phyloP scores from a whole-genome alignment of 148 eudicot genomes.

The Rhododendron ovatum region DNA sequence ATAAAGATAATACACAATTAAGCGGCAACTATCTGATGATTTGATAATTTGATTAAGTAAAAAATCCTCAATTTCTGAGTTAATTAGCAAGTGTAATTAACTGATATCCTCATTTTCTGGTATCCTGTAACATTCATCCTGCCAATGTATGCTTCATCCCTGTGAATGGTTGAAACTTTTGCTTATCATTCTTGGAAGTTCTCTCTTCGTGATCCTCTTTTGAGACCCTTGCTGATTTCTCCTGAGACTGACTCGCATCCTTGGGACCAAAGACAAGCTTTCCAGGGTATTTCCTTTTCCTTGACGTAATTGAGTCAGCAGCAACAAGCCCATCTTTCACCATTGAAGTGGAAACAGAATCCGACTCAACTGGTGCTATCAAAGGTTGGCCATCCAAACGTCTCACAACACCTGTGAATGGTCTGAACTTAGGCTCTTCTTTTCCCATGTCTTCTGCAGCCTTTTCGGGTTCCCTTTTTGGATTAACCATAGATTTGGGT shows the following conservation, averaged over 20 bases:
- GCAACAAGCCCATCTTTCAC: neutral
- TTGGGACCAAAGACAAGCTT: neutral
- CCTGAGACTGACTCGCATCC: neutral
- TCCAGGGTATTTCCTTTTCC: slow-evolving; percentile 1
- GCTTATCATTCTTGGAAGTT: neutral
- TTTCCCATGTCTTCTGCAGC: neutral
- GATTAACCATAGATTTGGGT: neutral
- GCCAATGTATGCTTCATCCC: slow-evolving; percentile 14
- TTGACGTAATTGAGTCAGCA: neutral
- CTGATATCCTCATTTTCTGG: neutral
- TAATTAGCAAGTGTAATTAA: neutral
- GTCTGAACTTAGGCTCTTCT: slow-evolving; percentile 10
- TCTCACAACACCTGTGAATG: slow-evolving; percentile 6
- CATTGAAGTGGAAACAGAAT: neutral
- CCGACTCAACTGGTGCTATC: neutral
- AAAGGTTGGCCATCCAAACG: slow-evolving; percentile 11
- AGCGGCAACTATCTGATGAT: neutral
- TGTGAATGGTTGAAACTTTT: slow-evolving; percentile 13
- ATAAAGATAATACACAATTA: neutral
- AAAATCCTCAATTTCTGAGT: neutral
- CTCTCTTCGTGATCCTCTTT: neutral
- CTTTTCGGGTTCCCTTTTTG: neutral
- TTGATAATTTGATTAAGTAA: neutral
- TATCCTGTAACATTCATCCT: neutral
- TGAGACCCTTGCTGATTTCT: neutral